A percentile compares a stretch with the other conserved stretches of the same genome.
Evolutionary conservation across 2,329 filamentous ascomycete genomes (phyloP).

Genomic region (Penicillium sp.): DNA sequence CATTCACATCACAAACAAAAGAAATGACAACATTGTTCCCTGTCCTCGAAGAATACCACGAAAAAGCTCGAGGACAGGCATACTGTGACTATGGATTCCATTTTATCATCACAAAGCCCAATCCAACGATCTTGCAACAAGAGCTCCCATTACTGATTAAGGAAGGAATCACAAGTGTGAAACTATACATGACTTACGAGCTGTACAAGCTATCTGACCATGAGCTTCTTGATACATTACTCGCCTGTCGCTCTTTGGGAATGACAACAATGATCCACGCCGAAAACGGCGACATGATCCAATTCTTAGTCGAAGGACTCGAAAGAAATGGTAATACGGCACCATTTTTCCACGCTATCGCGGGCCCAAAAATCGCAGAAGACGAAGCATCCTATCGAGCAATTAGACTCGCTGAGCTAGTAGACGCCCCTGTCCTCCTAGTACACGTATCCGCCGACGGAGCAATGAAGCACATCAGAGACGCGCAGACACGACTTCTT

Average conservation of each 20-base stretch:
- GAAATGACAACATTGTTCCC: not conserved
- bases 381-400: conserved; percentile 4
- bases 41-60: not conserved
- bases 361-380: conserved; percentile 1
- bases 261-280: conserved; percentile 7
- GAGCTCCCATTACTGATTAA: not conserved
- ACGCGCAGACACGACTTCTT: not conserved
- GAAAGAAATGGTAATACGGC: not conserved
- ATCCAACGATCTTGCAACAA: not conserved
- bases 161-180: conserved; percentile 4
- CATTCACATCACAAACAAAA: conserved; percentile 1
- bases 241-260: not conserved
- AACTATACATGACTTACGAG: conserved; percentile 8
- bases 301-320: not conserved
- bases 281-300: conserved; percentile 4
- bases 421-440: conserved; percentile 1
- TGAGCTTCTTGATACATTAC: not conserved
- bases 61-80: not conserved
- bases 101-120: conserved; percentile 3
- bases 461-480: conserved; percentile 2
- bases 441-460: conserved; percentile 2
- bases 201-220: not conserved
- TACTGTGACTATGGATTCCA: conserved; percentile 7
- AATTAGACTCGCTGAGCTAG: conserved; percentile 1
- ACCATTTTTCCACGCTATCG: conserved; percentile 1